These are phyloP conservation scores for Articulospora tetracladia DNA, from an alignment of 495 filamentous ascomycete genomes.

Conservation along the genomic window DNA sequence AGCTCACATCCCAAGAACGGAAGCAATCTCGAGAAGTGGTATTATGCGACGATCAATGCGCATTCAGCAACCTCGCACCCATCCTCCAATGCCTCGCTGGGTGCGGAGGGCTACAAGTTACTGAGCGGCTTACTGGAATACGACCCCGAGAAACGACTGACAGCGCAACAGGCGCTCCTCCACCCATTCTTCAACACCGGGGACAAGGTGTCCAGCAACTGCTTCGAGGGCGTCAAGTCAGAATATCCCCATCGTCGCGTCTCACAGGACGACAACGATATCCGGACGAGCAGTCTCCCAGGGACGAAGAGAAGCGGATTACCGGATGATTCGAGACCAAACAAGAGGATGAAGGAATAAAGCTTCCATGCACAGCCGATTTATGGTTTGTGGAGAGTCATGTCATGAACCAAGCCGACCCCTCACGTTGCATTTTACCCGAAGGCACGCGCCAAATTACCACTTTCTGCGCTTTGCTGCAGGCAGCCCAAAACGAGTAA, in stretches of 20 bases:
- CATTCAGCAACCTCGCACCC: conserved; percentile 41
- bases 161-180: conserved; percentile 77
- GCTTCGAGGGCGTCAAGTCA: conserved; percentile 82
- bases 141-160: conserved; percentile 84
- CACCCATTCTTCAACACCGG: conserved; percentile 79
- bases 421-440: no score
- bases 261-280: conserved; percentile 92
- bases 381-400: background rate
- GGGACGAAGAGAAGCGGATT: conserved; percentile 89
- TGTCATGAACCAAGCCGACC: background rate
- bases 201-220: conserved; percentile 66
- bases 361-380: background rate
- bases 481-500: no score
- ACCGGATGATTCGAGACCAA: conserved; percentile 72
- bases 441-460: background rate
- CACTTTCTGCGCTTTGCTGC: no score
- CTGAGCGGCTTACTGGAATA: conserved; percentile 82
- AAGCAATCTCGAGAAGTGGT: conserved; percentile 49
- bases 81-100: conserved; percentile 50
- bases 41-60: conserved; percentile 47
- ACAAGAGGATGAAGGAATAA: conserved; percentile 66
- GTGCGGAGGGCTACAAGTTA: conserved; percentile 74
- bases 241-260: conserved; percentile 90
- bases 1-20: conserved; percentile 33
- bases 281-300: conserved; percentile 77